Evolutionary conservation across 2,329 filamentous ascomycete species (phyloP).

Genomic region (Lasiodiplodia theobromae): DNA sequence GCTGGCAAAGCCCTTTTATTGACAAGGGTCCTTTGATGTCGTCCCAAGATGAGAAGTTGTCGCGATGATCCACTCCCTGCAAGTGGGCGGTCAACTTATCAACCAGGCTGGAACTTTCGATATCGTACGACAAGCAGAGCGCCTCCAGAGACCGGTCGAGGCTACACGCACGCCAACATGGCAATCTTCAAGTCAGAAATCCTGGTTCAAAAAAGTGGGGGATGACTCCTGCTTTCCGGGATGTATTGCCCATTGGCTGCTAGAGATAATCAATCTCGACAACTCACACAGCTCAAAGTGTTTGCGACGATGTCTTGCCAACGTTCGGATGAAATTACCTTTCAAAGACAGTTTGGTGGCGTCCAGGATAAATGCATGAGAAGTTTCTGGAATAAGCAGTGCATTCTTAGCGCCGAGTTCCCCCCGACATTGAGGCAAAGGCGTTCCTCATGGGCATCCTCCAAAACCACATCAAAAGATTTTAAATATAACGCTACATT

Average conservation of each 20-base stretch:
- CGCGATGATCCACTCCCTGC: not conserved
- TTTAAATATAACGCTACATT: not conserved
- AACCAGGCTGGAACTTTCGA: not conserved
- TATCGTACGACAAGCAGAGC: slow-evolving; percentile 9
- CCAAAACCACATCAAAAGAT: too few relatives aligned
- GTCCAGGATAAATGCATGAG: not conserved
- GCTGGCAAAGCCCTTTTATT: not conserved
- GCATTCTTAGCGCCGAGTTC: not conserved
- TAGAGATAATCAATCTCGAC: not conserved
- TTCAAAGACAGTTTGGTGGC: too few relatives aligned
- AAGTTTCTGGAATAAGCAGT: not conserved
- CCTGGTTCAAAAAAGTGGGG: not conserved
- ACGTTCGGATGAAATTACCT: not conserved
- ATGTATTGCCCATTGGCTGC: not conserved
- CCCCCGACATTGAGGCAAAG: not conserved
- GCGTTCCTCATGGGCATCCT: too few relatives aligned
- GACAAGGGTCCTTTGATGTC: not conserved
- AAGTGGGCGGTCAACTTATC: slow-evolving; percentile 3
- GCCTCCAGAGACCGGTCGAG: not conserved
- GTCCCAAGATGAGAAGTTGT: not conserved
- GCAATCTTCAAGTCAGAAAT: not conserved
- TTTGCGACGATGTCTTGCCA: not conserved
- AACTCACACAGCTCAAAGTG: not conserved
- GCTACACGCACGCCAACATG: not conserved
- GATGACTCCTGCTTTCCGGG: not conserved